Percentiles rank a stretch among this genome's conserved stretches.
phyloP scores from a whole-genome alignment of 2,329 filamentous ascomycete genomes.

The Orbilia javanica region DNA sequence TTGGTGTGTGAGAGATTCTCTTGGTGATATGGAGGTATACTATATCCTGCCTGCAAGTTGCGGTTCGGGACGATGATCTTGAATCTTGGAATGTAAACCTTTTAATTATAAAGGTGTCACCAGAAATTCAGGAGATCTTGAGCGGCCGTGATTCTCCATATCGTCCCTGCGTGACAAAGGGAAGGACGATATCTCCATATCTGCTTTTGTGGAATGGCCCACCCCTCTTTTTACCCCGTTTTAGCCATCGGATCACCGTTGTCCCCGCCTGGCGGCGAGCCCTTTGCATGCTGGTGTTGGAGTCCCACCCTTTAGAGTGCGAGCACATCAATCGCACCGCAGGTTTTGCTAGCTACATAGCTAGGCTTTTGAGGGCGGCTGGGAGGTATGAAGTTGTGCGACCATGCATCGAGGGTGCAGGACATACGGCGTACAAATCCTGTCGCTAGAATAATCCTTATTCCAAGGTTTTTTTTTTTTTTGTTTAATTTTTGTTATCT shows the following conservation, averaged over 20 bases:
- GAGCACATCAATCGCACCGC: slow-evolving; percentile 5
- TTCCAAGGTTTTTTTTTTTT: slow-evolving; percentile 8
- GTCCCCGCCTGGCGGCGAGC: slow-evolving; percentile 39
- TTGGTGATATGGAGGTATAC: slow-evolving; percentile 26
- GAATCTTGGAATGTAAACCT: slow-evolving; percentile 36
- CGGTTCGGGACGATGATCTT: slow-evolving; percentile 21
- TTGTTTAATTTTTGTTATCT: background rate
- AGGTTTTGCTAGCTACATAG: background rate
- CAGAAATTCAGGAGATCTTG: slow-evolving; percentile 22
- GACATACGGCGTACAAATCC: background rate
- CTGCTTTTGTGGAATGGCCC: slow-evolving; percentile 26
- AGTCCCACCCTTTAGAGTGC: background rate
- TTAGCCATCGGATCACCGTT: slow-evolving; percentile 54
- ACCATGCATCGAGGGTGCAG: slow-evolving; percentile 35
- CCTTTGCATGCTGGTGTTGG: slow-evolving; percentile 13
- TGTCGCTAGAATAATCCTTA: slow-evolving; percentile 41
- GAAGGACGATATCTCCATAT: slow-evolving; percentile 2
- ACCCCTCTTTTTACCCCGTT: slow-evolving; percentile 52
- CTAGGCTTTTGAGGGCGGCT: slow-evolving; percentile 1
- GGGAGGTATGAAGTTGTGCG: slow-evolving; percentile 47
- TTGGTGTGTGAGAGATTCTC: slow-evolving; percentile 20
- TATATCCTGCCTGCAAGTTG: slow-evolving; percentile 19
- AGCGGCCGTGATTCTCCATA: slow-evolving; percentile 3
- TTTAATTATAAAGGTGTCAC: slow-evolving; percentile 35
- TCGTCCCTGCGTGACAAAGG: slow-evolving; percentile 1